Percentiles rank a stretch among this genome's conserved stretches.
Conservation (phyloP, 768 basidiomycete species). For the Amanita subjunquillea region DNA sequence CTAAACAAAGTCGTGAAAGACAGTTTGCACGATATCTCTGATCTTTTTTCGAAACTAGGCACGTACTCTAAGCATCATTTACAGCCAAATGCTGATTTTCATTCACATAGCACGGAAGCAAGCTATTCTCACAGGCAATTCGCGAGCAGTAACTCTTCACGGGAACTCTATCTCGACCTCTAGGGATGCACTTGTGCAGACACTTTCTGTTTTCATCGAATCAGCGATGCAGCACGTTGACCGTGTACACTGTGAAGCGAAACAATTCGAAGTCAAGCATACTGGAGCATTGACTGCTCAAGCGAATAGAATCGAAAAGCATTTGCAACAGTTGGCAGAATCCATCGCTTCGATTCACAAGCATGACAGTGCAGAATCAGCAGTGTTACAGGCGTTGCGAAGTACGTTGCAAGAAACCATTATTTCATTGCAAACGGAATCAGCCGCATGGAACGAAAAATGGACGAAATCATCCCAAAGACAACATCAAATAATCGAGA, state of each 20-base stretch:
- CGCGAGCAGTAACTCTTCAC: conserved; percentile 51
- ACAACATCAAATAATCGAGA: conserved; percentile 36
- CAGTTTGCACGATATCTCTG: conserved; percentile 56
- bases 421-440: conserved; percentile 40
- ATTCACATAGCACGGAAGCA: conserved; percentile 58
- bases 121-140: conserved; percentile 50
- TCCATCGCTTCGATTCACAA: conserved; percentile 42
- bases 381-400: conserved; percentile 40
- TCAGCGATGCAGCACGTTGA: conserved; percentile 41
- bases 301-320: conserved; percentile 44
- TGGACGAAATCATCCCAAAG: conserved; percentile 38
- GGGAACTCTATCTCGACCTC: conserved; percentile 48
- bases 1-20: conserved; percentile 60
- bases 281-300: conserved; percentile 39
- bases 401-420: conserved; percentile 38
- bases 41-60: conserved; percentile 82
- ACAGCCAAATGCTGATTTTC: conserved; percentile 6
- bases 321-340: conserved; percentile 43
- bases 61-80: conserved; percentile 11
- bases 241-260: conserved; percentile 45
- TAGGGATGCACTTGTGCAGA: conserved; percentile 40
- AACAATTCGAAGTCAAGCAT: conserved; percentile 46
- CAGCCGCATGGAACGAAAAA: conserved; percentile 44
- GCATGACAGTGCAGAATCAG: conserved; percentile 44
- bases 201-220: conserved; percentile 53